phyloP scores from a whole-genome alignment of 2,329 filamentous ascomycete genomes.

The Cercospora nicotianae region DNA sequence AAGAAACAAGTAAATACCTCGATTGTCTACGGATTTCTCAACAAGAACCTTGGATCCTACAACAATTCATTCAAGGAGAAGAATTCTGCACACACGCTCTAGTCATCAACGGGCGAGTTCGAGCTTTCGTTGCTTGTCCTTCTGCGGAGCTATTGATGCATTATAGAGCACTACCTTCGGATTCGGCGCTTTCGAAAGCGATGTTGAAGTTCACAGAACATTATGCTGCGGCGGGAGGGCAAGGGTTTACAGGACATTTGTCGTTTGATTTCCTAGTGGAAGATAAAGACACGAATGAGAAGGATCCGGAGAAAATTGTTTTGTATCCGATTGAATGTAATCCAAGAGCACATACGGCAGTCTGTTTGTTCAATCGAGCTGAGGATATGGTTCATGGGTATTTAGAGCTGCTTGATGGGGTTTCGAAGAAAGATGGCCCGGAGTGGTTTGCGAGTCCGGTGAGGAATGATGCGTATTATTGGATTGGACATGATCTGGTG shows the following conservation, averaged over 20 bases:
- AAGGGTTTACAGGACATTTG: slow-evolving; percentile 65
- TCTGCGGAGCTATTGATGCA: slow-evolving; percentile 65
- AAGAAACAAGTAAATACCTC: slow-evolving; percentile 58
- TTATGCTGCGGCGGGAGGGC: slow-evolving; percentile 54
- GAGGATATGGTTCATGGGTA: slow-evolving; percentile 54
- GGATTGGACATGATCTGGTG: slow-evolving; percentile 67
- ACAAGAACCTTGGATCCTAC: slow-evolving; percentile 63
- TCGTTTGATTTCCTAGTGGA: slow-evolving; percentile 70
- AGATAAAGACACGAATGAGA: slow-evolving; percentile 38
- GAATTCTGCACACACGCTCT: slow-evolving; percentile 74
- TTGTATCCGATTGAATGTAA: slow-evolving; percentile 72
- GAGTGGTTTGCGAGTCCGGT: slow-evolving; percentile 28
- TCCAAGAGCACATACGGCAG: slow-evolving; percentile 67
- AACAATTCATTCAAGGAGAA: slow-evolving; percentile 64
- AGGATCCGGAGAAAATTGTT: slow-evolving; percentile 34
- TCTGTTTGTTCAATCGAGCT: slow-evolving; percentile 57
- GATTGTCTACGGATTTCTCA: slow-evolving; percentile 56
- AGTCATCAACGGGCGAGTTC: slow-evolving; percentile 63
- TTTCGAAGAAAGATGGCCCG: slow-evolving; percentile 23
- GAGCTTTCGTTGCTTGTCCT: slow-evolving; percentile 66
- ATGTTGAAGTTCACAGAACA: slow-evolving; percentile 66
- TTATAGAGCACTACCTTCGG: slow-evolving; percentile 59
- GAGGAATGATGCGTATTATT: slow-evolving; percentile 53
- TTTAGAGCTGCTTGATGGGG: slow-evolving; percentile 46
- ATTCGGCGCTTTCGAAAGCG: slow-evolving; percentile 56